Base-by-base conservation (phyloP, 2,329 filamentous ascomycete species). In the Chaetomium strumarium region DNA sequence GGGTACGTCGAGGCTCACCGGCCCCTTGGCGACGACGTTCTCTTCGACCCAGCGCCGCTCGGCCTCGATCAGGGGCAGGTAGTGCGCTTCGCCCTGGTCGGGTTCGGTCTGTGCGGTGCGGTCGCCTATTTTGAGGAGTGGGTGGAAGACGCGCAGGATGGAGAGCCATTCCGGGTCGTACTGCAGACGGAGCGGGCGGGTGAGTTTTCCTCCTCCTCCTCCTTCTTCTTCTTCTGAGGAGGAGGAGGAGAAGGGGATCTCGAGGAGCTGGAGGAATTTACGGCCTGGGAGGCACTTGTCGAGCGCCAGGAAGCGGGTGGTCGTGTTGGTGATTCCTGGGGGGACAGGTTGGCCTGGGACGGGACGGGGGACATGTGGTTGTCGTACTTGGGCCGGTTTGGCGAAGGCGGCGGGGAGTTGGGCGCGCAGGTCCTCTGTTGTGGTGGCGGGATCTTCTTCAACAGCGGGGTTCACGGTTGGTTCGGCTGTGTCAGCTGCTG, bases 81-180 rank as follows among this genome's bases (percentile, higher is more conserved):
- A 96, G 46, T 78, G 70, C 2, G 75, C 78, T 66, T 95, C 83
- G 17, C 88, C 87, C 24, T 80, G 73, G 63, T 95, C 77, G 1
- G 72, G 67, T 0, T 85, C 76, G 0, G 79, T 69, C 37, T 70
- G 68, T 1, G 78, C 76, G 8, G 70, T 65, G 5, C 74, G 75
- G 57, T 85, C 75, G 53, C 88, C 87, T 36, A 92, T 72, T 1
- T 72, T 69, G 2, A 93, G 75, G 38, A 81, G 76, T 3, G 74
- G 62, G 38, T 87, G 81, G 64, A 97, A 95, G 8, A 84, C 85
- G 39, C 92, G 86, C 12, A 85, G 91, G 58, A 99, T 96, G 39
- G 93, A 87, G 8, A 99, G 83, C 92, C 92, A 99, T 71, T 99
- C 93, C 11, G 85, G 82, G 67, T 99, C 93, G 66, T 99, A 97